These are phyloP conservation scores for Scenedesmus sp. DNA, from an alignment of 163 green algal genomes.

Conservation along the genomic window DNA sequence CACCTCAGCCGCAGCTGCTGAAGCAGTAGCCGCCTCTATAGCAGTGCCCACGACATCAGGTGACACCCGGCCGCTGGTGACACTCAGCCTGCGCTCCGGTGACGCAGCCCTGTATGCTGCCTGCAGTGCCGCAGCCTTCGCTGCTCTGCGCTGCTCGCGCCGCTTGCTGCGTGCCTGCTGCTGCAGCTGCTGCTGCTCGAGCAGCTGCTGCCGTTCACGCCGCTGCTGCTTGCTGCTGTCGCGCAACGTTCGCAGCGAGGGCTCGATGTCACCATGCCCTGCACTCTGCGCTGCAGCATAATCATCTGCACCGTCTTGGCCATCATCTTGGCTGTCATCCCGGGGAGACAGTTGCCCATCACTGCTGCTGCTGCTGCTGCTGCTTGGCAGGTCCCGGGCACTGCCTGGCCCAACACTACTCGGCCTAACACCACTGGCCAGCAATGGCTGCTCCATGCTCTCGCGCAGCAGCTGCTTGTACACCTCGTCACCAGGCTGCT, in stretches of 20 bases:
- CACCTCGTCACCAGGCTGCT: constrained; percentile 11
- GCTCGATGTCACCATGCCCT: neutral
- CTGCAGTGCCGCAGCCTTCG: constrained; percentile 7
- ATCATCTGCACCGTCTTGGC: neutral
- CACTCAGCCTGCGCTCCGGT: neutral
- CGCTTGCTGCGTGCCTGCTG: neutral
- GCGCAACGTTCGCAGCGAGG: constrained; percentile 11
- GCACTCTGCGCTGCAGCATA: neutral
- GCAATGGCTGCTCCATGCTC: constrained; percentile 1
- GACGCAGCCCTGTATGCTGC: constrained; percentile 12
- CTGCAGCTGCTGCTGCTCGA: constrained; percentile 7
- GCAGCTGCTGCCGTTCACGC: constrained; percentile 30
- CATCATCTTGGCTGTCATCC: neutral
- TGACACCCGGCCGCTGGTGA: neutral
- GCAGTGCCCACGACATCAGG: constrained; percentile 34
- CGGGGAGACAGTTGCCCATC: neutral
- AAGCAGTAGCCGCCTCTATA: constrained; percentile 29
- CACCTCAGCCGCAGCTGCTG: constrained; percentile 41
- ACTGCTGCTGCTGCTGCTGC: neutral
- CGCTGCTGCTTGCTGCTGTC: constrained; percentile 31
- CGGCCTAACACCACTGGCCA: neutral
- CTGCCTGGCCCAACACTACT: neutral
- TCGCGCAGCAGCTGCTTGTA: constrained; percentile 30
- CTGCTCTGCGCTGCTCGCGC: constrained; percentile 3
- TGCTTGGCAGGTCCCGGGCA: neutral